Conservation (phyloP, 495 filamentous ascomycete species). For the Melanomma pulvis-pyrius region DNA sequence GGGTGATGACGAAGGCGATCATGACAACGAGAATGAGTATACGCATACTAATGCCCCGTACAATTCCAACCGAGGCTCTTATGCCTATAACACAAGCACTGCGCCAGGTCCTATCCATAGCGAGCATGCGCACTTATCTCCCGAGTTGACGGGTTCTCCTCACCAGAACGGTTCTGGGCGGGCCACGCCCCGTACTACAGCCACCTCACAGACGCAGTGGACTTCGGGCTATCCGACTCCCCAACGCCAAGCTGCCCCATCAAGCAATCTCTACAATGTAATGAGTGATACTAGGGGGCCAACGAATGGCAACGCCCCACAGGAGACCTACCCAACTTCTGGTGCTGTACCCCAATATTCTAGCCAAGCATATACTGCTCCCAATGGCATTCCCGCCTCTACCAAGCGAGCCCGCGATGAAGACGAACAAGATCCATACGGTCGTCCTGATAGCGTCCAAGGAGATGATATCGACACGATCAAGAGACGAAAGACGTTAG, state of each 20-base stretch:
- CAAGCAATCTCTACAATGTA: conserved; percentile 85
- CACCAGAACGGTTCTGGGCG: conserved; percentile 84
- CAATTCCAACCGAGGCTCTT: conserved; percentile 68
- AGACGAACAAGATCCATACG: conserved; percentile 66
- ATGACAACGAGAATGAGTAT: conserved; percentile 80
- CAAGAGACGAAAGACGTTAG: conserved; percentile 84
- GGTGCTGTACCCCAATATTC: conserved; percentile 57
- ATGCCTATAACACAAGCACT: conserved; percentile 70
- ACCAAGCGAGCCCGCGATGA: conserved; percentile 77
- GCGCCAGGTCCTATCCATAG: conserved; percentile 65
- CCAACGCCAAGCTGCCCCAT: conserved; percentile 67
- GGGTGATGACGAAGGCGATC: conserved; percentile 64
- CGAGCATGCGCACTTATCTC: conserved; percentile 79
- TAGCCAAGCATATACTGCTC: conserved; percentile 59
- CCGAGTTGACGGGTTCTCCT: conserved; percentile 87
- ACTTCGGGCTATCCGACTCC: conserved; percentile 77
- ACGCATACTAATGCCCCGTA: conserved; percentile 59
- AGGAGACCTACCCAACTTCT: conserved; percentile 52
- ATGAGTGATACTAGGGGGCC: conserved; percentile 81
- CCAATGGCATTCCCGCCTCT: conserved; percentile 68
- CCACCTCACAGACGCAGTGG: conserved; percentile 73
- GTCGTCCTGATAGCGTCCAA: conserved; percentile 63
- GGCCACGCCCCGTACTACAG: conserved; percentile 79
- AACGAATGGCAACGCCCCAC: conserved; percentile 62
- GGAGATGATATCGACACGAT: conserved; percentile 60